Conservation (phyloP, 2,329 filamentous ascomycete species). For the Pezicula neosporulosa region DNA sequence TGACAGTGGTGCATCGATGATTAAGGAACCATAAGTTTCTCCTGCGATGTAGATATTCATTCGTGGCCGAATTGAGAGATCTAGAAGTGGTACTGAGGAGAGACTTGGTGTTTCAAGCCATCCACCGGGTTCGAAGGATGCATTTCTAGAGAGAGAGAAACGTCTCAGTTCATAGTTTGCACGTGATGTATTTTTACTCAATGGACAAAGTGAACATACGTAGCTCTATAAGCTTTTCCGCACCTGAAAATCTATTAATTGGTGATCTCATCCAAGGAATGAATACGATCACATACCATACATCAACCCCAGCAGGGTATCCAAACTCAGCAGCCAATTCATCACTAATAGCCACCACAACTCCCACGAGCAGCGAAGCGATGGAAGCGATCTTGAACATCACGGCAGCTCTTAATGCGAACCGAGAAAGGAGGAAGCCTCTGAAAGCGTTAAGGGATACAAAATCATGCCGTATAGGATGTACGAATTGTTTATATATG, state of each 20-base stretch:
- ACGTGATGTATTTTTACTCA: no score
- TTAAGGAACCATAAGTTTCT: slow-evolving; percentile 34
- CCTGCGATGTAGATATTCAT: slow-evolving; percentile 41
- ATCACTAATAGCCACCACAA: slow-evolving; percentile 6
- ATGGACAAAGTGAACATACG: slow-evolving; percentile 15
- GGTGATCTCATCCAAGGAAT: neutral
- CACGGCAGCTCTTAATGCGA: no score
- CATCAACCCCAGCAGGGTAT: slow-evolving; percentile 38
- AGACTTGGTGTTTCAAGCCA: slow-evolving; percentile 33
- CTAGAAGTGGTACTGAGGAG: slow-evolving; percentile 32
- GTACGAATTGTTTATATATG: no score
- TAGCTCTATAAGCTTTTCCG: slow-evolving; percentile 39
- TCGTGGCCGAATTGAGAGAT: slow-evolving; percentile 38
- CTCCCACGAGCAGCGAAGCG: neutral
- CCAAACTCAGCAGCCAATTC: slow-evolving; percentile 26
- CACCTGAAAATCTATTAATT: slow-evolving; percentile 15
- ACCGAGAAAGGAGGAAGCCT: no score
- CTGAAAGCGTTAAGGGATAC: no score
- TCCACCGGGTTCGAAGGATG: slow-evolving; percentile 44
- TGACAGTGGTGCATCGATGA: slow-evolving; percentile 37
- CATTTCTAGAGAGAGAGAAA: slow-evolving; percentile 30
- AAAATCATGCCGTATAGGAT: no score
- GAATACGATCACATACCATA: slow-evolving; percentile 30
- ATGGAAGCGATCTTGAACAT: neutral
- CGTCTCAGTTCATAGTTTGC: neutral